These are phyloP conservation scores for Coprinopsis cinerea DNA, from an alignment of 768 basidiomycete genomes.

Conservation along the genomic window DNA sequence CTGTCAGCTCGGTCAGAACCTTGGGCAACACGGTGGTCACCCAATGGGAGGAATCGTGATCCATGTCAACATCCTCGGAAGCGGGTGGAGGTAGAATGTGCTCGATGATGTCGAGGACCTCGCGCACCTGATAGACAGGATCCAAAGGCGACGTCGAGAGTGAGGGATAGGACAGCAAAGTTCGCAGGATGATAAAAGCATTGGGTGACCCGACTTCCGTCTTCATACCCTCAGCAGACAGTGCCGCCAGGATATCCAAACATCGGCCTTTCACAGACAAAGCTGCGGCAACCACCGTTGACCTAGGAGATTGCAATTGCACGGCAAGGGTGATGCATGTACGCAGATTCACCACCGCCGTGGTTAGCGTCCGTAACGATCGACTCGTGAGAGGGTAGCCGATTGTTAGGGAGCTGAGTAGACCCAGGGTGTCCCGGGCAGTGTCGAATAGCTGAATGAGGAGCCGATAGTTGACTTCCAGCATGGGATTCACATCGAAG, in stretches of 20 bases:
- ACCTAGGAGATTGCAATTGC: conserved; percentile 31
- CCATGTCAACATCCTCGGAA: conserved; percentile 4
- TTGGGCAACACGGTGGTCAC: conserved; percentile 49
- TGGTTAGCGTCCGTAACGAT: conserved; percentile 37
- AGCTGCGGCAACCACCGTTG: conserved; percentile 36
- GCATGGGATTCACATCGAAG: conserved; percentile 38
- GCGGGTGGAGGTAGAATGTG: conserved; percentile 41
- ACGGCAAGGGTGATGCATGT: conserved; percentile 28
- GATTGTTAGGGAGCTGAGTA: conserved; percentile 43
- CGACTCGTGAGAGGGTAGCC: conserved; percentile 48
- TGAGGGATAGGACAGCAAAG: conserved; percentile 47
- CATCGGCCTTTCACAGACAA: conserved; percentile 44
- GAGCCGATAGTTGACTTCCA: conserved; percentile 34
- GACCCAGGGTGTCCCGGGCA: conserved; percentile 44
- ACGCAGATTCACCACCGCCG: conserved; percentile 48
- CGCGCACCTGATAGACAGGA: conserved; percentile 50
- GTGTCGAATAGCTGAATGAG: conserved; percentile 52
- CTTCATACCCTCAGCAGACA: conserved; percentile 29
- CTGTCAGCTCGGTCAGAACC: conserved; percentile 45
- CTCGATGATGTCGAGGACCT: conserved; percentile 53
- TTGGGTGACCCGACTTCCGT: conserved; percentile 31
- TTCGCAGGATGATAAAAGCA: conserved; percentile 48
- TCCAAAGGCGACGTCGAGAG: conserved; percentile 35
- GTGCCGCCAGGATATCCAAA: conserved; percentile 38
- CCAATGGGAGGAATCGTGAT: conserved; percentile 37